phyloP scores from a whole-genome alignment of 2,329 filamentous ascomycete species.

The Diaporthe sp. region DNA sequence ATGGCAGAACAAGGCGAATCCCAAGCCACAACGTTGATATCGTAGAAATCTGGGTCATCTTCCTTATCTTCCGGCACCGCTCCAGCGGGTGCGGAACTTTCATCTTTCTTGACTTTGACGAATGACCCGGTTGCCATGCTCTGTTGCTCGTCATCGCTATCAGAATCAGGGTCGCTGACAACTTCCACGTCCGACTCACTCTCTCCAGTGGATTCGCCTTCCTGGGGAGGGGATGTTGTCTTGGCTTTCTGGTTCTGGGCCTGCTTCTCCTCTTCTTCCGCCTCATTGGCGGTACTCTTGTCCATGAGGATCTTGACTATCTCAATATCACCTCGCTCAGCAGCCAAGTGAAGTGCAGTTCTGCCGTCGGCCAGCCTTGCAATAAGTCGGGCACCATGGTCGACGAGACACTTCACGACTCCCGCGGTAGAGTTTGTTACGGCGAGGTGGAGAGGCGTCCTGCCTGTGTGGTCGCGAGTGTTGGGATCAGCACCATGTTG shows the following conservation, averaged over 20 bases:
- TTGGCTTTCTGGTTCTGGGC: slow-evolving; percentile 56
- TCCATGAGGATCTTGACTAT: slow-evolving; percentile 79
- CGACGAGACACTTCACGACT: slow-evolving; percentile 77
- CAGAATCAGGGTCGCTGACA: slow-evolving; percentile 54
- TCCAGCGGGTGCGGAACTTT: slow-evolving; percentile 43
- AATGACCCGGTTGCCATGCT: slow-evolving; percentile 77
- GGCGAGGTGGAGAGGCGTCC: slow-evolving; percentile 83
- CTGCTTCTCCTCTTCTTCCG: slow-evolving; percentile 69
- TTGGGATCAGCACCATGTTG: slow-evolving; percentile 78
- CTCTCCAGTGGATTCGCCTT: slow-evolving; percentile 47
- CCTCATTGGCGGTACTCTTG: slow-evolving; percentile 80
- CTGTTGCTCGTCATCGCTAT: slow-evolving; percentile 60
- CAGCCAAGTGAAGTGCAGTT: slow-evolving; percentile 86
- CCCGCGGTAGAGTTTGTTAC: slow-evolving; percentile 74
- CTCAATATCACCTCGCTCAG: slow-evolving; percentile 72
- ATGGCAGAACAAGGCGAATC: slow-evolving; percentile 79
- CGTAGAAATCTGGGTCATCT: slow-evolving; percentile 81
- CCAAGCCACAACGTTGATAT: slow-evolving; percentile 84
- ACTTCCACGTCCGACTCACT: slow-evolving; percentile 57
- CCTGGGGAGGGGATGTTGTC: slow-evolving; percentile 35
- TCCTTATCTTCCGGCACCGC: slow-evolving; percentile 66
- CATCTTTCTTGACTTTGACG: slow-evolving; percentile 69
- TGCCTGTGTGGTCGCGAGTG: slow-evolving; percentile 79
- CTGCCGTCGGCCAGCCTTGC: slow-evolving; percentile 81
- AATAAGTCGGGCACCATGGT: slow-evolving; percentile 78